Evolutionary conservation across 768 basidiomycete species (phyloP).

Genomic region (Sistotremastrum niveocremeum): DNA sequence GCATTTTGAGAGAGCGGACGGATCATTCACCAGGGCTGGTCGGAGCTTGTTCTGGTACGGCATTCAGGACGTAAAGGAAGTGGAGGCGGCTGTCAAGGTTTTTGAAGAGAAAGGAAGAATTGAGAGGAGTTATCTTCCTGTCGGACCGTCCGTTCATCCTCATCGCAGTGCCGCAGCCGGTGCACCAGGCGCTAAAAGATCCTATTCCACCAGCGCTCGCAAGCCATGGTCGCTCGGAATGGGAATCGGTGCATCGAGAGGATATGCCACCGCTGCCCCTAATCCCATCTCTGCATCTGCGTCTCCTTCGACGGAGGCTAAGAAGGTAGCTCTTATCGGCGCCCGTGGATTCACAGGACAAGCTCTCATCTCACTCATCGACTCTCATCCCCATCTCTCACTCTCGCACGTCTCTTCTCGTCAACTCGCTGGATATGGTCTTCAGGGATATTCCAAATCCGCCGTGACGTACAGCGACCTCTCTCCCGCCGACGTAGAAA

Average conservation of each 20-base stretch:
- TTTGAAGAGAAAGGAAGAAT: constrained; percentile 53
- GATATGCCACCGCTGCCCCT: constrained; percentile 63
- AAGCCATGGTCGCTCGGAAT: constrained; percentile 42
- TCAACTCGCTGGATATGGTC: constrained; percentile 70
- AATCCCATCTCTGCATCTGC: constrained; percentile 17
- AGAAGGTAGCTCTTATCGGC: constrained; percentile 88
- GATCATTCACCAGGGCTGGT: constrained; percentile 91
- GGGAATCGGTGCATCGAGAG: constrained; percentile 39
- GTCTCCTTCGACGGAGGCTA: constrained; percentile 42
- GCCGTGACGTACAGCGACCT: constrained; percentile 70
- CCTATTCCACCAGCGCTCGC: constrained; percentile 22
- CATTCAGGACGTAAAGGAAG: constrained; percentile 78
- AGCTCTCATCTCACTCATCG: constrained; percentile 75
- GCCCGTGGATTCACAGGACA: constrained; percentile 95
- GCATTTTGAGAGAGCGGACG: constrained; percentile 98
- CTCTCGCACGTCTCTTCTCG: constrained; percentile 96
- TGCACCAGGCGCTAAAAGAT: constrained; percentile 18
- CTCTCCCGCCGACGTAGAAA: constrained; percentile 61
- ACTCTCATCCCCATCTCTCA: constrained; percentile 75
- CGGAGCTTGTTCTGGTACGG: constrained; percentile 98
- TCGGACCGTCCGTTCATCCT: constrained; percentile 57
- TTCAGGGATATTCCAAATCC: constrained; percentile 73
- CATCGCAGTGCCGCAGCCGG: constrained; percentile 23
- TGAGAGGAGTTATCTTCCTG: constrained; percentile 80
- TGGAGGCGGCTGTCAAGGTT: constrained; percentile 68